Conservation (phyloP, 441 rosid genomes). For the Mallotus japonicus region DNA sequence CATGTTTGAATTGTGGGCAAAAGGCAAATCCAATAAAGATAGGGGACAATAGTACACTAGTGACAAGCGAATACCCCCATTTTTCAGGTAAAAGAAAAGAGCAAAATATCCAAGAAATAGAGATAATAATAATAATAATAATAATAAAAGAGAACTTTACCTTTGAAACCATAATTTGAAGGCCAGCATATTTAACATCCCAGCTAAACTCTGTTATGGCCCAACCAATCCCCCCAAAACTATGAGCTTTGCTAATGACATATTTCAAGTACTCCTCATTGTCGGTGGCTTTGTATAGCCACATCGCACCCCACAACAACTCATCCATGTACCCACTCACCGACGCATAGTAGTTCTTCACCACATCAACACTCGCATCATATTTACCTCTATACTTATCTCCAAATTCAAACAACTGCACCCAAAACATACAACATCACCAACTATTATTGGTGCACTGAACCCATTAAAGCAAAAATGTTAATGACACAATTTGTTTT, state of each 20-base stretch:
- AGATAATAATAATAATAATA: neutral
- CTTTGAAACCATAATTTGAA: conserved; percentile 79
- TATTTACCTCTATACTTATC: conserved; percentile 75
- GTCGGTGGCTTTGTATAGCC: conserved; percentile 98
- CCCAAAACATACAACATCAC: neutral
- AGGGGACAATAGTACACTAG: neutral
- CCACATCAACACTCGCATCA: conserved; percentile 68
- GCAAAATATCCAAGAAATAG: neutral
- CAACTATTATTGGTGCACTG: neutral
- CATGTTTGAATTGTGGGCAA: conserved; percentile 18
- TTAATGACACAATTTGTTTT: neutral
- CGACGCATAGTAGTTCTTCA: conserved; percentile 83
- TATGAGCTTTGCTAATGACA: conserved; percentile 53
- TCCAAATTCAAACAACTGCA: conserved; percentile 88
- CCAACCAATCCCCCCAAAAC: conserved; percentile 90
- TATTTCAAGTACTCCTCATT: conserved; percentile 55
- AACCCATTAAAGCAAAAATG: neutral
- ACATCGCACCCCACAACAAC: conserved; percentile 91
- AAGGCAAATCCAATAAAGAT: conserved; percentile 31
- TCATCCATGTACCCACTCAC: conserved; percentile 98
- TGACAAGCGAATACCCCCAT: neutral
- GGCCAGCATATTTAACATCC: conserved; percentile 95
- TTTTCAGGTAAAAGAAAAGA: neutral
- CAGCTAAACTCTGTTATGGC: conserved; percentile 95
- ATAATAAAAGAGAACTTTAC: conserved; percentile 36